A percentile compares a stretch with the other conserved stretches of the same genome.
Evolutionary conservation across 2,329 filamentous ascomycete genomes (phyloP).

Genomic region (Truncatella angustata): DNA sequence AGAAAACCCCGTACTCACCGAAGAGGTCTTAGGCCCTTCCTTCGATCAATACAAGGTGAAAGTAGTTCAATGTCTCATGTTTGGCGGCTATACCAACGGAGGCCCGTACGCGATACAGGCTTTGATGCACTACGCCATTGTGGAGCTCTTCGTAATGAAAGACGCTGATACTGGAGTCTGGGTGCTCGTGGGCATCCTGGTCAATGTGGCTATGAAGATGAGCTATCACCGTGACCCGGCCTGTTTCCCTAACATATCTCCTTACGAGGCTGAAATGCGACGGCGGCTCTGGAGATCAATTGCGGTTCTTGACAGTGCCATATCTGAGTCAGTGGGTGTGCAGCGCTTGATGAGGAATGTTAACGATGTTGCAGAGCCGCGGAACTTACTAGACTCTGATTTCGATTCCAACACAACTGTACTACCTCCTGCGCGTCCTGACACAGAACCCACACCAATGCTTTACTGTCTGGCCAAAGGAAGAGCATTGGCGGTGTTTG

Average conservation of each 20-base stretch:
- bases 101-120: constrained; percentile 41
- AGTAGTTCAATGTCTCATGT: constrained; percentile 34
- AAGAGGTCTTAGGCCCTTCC: neutral
- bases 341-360: constrained; percentile 36
- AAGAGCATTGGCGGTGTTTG: neutral
- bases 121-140: constrained; percentile 31
- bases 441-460: constrained; percentile 19
- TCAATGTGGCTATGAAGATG: constrained; percentile 33
- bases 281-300: constrained; percentile 41
- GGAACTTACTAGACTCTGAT: constrained; percentile 43
- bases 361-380: constrained; percentile 28
- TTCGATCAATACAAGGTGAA: constrained; percentile 14
- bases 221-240: constrained; percentile 43
- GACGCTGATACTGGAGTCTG: constrained; percentile 34
- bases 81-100: constrained; percentile 40
- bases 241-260: constrained; percentile 38
- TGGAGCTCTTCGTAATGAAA: constrained; percentile 27
- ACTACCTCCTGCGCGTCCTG: constrained; percentile 33
- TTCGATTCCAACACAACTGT: constrained; percentile 31
- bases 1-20: constrained; percentile 26
- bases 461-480: neutral
- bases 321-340: constrained; percentile 42
- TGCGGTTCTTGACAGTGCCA: constrained; percentile 37
- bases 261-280: constrained; percentile 44
- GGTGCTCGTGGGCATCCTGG: constrained; percentile 31